Conservation (phyloP, 2,329 filamentous ascomycete genomes). For the Aspergillus sp. region DNA sequence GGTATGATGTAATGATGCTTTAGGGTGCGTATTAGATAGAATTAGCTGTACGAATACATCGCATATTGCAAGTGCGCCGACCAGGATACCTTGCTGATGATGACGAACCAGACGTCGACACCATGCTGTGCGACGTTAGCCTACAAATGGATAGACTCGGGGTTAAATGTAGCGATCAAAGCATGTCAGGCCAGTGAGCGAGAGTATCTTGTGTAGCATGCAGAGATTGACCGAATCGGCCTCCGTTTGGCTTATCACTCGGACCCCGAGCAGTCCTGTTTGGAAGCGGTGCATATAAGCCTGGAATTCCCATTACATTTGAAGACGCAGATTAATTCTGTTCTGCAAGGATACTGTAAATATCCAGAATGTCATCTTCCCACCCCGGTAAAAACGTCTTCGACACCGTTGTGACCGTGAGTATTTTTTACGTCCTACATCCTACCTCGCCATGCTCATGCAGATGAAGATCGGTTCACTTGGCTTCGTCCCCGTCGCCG, state of each 20-base stretch:
- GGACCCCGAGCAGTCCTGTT: background rate
- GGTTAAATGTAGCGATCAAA: too few species aligned
- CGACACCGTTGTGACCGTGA: background rate
- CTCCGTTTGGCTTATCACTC: background rate
- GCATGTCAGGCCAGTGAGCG: too few species aligned
- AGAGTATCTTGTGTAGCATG: too few species aligned
- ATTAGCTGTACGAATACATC: too few species aligned
- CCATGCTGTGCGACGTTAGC: too few species aligned
- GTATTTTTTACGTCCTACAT: background rate
- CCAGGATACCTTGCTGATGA: too few species aligned
- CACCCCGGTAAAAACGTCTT: background rate
- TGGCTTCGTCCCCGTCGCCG: background rate
- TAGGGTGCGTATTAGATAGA: too few species aligned
- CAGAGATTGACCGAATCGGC: background rate
- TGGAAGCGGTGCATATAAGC: background rate
- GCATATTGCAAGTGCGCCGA: too few species aligned
- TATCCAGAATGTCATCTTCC: background rate
- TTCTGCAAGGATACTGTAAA: background rate
- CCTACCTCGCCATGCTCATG: background rate
- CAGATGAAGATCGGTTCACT: background rate
- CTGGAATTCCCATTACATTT: background rate
- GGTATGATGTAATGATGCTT: too few species aligned
- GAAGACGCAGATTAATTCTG: background rate
- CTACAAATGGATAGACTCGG: too few species aligned
- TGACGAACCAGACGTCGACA: too few species aligned